phyloP scores from a whole-genome alignment of 2,329 filamentous ascomycete genomes.

The Sarocladium kiliense region DNA sequence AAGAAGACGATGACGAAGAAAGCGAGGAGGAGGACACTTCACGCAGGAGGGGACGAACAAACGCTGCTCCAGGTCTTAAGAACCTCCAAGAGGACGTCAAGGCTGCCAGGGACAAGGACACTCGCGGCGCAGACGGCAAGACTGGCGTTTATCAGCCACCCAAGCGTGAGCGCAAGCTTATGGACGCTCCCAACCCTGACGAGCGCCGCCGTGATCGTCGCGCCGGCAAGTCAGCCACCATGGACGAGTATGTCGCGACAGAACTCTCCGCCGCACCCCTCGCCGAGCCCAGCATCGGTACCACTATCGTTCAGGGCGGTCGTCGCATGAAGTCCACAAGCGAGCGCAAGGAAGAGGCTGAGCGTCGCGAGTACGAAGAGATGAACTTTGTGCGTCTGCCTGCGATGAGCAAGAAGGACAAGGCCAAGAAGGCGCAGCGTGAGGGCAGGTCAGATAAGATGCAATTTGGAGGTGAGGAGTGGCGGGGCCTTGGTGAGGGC shows the following conservation, averaged over 20 bases:
- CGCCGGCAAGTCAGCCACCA: constrained; percentile 69
- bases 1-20: constrained; percentile 30
- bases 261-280: constrained; percentile 79
- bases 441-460: constrained; percentile 50
- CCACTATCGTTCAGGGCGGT: constrained; percentile 75
- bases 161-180: constrained; percentile 77
- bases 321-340: constrained; percentile 71
- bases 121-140: constrained; percentile 20
- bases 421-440: constrained; percentile 55
- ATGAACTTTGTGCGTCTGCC: constrained; percentile 85
- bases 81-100: constrained; percentile 12
- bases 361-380: constrained; percentile 85
- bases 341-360: constrained; percentile 72
- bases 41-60: neutral
- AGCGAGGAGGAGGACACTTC: constrained; percentile 22
- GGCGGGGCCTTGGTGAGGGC: constrained; percentile 78
- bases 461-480: constrained; percentile 86
- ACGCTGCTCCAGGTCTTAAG: constrained; percentile 1
- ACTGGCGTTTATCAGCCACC: constrained; percentile 85
- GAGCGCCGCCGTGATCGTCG: constrained; percentile 51
- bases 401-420: constrained; percentile 82
- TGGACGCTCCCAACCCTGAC: constrained; percentile 67
- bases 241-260: constrained; percentile 86
- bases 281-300: constrained; percentile 86
- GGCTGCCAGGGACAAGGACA: constrained; percentile 11